Evolutionary conservation across 495 filamentous ascomycete genomes (phyloP).

Genomic region (Parathielavia appendiculata): DNA sequence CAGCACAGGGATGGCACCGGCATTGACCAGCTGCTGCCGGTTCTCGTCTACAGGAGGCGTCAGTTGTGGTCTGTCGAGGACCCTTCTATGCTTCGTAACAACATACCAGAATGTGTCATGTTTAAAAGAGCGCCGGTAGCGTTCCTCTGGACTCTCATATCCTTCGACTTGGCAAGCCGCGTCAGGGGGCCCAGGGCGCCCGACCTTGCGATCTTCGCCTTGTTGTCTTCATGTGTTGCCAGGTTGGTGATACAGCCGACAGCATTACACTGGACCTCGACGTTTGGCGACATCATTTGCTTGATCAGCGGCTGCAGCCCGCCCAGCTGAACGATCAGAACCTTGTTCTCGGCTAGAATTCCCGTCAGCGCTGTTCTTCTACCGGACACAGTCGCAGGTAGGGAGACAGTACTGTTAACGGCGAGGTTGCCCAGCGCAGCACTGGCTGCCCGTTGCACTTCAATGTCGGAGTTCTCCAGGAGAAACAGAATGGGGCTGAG

Average conservation of each 20-base stretch:
- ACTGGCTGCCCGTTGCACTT: conserved; percentile 95
- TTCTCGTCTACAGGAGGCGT: conserved; percentile 70
- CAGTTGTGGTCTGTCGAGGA: conserved; percentile 15
- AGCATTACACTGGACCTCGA: conserved; percentile 98
- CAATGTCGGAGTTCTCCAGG: conserved; percentile 89
- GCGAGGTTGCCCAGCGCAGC: conserved; percentile 94
- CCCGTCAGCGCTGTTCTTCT: conserved; percentile 40
- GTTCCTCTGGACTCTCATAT: conserved; percentile 97
- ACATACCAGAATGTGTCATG: conserved; percentile 96
- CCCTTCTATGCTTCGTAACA: conserved; percentile 3
- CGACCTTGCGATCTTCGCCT: conserved; percentile 94
- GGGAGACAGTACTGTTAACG: conserved; percentile 72
- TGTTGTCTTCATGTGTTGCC: conserved; percentile 97
- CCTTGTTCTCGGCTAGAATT: conserved; percentile 86
- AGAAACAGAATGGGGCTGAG: conserved; percentile 94
- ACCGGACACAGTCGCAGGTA: background rate
- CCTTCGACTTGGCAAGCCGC: conserved; percentile 88
- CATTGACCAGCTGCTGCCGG: conserved; percentile 91
- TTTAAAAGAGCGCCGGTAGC: conserved; percentile 94
- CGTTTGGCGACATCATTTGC: conserved; percentile 98
- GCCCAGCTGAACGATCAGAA: conserved; percentile 86
- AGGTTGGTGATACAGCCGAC: conserved; percentile 98
- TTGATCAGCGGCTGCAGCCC: conserved; percentile 88
- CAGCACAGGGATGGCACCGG: conserved; percentile 91
- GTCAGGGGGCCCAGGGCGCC: conserved; percentile 89